Evolutionary conservation across 1,139 yeast species (phyloP), one percentile per base, ranked within the genome.

Genomic region (Yamadazyma triangularis): DNA sequence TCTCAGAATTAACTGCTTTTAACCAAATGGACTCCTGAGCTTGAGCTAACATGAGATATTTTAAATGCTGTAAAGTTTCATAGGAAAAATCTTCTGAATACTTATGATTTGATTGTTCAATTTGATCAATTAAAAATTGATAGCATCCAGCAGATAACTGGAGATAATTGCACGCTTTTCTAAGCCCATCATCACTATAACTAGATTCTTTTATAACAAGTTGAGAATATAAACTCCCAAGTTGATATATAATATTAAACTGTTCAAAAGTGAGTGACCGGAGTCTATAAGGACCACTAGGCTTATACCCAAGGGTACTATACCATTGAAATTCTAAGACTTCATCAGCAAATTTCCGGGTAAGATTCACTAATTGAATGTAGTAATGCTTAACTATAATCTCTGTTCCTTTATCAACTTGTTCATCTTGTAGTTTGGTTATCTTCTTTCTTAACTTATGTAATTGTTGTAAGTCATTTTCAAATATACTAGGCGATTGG

Each of bases 21-120:
- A 73, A 77, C 95, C 96, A 88, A 33, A 82, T 77, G 8, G 77
- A 68, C 49, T 89, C 96, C 52, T 88, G 96, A 0, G 96, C 93
- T 47, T 87, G 95, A 0, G 94, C 94, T 24, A 84, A 50, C 73
- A 77, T 74, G 14, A 87, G 44, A n/a, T 41, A 41, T 28, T 48
- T 47, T 19, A 68, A 47, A 27, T 60, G 56, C 13, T 37, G 37
- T 4, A 63, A 37, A 0, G 71, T 58, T 5, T 48, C 48, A 4
- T 18, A 13, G 6, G 56, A 53, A 16, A 64, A 48, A 30, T 60
- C 70, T 9, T 32, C 52, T 13, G 38, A 22, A 9, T 29, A 29
- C 36, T 31, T 23, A 4, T 32, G 31, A 23, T 63, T 33, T 21
- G 20, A 24, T 18, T 22, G 39, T 15, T 15, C 32, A 21, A 33